A percentile compares a stretch with the other conserved stretches of the same genome.
These are phyloP conservation scores for Thermomyces lanuginosus DNA, from an alignment of 2,329 filamentous ascomycete species.

Conservation along the genomic window DNA sequence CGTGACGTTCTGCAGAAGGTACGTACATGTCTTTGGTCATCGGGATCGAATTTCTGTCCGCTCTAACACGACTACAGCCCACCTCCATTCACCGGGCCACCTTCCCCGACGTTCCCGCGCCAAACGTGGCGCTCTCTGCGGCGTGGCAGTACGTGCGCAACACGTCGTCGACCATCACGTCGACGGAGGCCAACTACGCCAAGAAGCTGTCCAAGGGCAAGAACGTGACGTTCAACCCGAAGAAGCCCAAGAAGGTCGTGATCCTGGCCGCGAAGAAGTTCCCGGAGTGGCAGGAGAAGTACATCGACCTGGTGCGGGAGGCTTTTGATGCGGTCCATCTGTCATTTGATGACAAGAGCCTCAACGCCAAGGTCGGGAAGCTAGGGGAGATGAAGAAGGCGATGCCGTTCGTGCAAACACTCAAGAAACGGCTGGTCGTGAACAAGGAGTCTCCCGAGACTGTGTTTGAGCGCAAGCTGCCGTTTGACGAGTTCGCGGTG, in stretches of 20 bases:
- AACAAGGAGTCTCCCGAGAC: conserved; percentile 47
- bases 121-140: conserved; percentile 53
- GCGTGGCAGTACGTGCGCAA: conserved; percentile 66
- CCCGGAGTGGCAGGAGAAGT: conserved; percentile 83
- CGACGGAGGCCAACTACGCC: conserved; percentile 55
- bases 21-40: too few species aligned
- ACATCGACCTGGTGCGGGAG: conserved; percentile 62
- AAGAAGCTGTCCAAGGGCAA: conserved; percentile 94
- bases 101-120: conserved; percentile 53
- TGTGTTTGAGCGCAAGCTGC: conserved; percentile 69
- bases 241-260: conserved; percentile 78
- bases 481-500: conserved; percentile 68
- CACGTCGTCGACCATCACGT: conserved; percentile 63
- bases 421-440: conserved; percentile 65
- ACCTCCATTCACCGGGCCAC: conserved; percentile 61
- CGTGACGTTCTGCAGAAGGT: conserved; percentile 67
- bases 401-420: conserved; percentile 82
- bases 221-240: conserved; percentile 66
- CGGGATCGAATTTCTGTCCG: background rate
- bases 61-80: conserved; percentile 25
- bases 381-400: conserved; percentile 77
- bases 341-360: conserved; percentile 59
- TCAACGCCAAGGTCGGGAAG: conserved; percentile 65
- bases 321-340: conserved; percentile 48
- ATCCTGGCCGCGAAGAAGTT: conserved; percentile 68